phyloP scores from a whole-genome alignment of 108 stramenopile species.

The Cylindrotheca fusiformis region DNA sequence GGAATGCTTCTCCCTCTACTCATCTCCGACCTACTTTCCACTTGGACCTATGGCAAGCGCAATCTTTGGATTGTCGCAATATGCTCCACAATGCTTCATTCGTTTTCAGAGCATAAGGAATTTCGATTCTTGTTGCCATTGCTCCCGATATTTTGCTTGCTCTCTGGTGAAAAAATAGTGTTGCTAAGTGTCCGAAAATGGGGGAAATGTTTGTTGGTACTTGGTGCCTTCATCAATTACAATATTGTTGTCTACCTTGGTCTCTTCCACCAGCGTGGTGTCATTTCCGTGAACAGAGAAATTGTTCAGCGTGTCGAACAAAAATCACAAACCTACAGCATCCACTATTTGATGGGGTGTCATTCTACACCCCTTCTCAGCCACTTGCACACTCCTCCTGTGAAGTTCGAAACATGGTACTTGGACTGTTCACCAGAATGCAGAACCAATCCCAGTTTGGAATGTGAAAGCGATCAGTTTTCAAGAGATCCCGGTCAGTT shows the following conservation, averaged over 20 bases:
- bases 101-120: constrained; percentile 91
- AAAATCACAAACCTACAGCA: constrained; percentile 15
- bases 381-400: constrained; percentile 57
- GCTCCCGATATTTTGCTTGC: constrained; percentile 77
- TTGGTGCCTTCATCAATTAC: constrained; percentile 29
- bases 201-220: not conserved
- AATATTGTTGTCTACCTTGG: constrained; percentile 59
- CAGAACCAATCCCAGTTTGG: constrained; percentile 37
- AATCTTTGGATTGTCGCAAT: constrained; percentile 50
- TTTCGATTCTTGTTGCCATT: constrained; percentile 93
- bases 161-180: constrained; percentile 50
- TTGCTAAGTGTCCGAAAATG: not conserved
- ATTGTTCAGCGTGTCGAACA: constrained; percentile 42
- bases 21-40: constrained; percentile 32
- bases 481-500: constrained; percentile 56
- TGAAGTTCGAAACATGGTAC: constrained; percentile 47
- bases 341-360: constrained; percentile 82
- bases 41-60: constrained; percentile 16
- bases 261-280: constrained; percentile 69
- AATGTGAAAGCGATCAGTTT: constrained; percentile 79
- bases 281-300: constrained; percentile 58
- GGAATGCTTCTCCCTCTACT: constrained; percentile 65
- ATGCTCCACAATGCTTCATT: constrained; percentile 66
- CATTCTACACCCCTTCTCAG: constrained; percentile 84
- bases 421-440: constrained; percentile 83